These are phyloP conservation scores for Penicillium olsonii DNA, from an alignment of 2,329 filamentous ascomycete genomes.

Conservation along the genomic window DNA sequence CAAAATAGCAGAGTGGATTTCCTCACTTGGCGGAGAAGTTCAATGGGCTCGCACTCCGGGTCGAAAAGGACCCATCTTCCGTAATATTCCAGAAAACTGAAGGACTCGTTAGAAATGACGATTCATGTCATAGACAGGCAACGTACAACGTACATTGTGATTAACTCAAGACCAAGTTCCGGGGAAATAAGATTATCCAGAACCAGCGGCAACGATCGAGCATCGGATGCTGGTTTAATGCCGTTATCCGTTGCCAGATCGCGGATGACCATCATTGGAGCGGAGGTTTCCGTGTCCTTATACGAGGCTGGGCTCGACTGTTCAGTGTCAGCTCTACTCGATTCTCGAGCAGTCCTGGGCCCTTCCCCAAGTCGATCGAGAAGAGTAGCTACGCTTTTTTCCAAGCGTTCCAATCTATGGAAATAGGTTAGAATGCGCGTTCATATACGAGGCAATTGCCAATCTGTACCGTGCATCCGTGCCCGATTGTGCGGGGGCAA, in stretches of 20 bases:
- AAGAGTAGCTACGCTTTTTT: constrained; percentile 17
- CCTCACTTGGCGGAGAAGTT: constrained; percentile 35
- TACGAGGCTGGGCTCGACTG: constrained; percentile 15
- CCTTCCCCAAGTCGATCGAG: constrained; percentile 20
- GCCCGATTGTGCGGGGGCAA: constrained; percentile 1
- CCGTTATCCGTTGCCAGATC: constrained; percentile 20
- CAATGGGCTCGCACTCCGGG: constrained; percentile 24
- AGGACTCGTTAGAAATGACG: background rate
- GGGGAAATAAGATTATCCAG: constrained; percentile 22
- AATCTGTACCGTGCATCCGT: constrained; percentile 22
- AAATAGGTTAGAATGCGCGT: background rate
- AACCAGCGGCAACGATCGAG: constrained; percentile 9
- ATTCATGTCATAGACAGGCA: background rate
- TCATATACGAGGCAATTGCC: background rate
- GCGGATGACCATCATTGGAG: constrained; percentile 23
- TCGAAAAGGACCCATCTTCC: constrained; percentile 47
- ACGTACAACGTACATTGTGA: constrained; percentile 25
- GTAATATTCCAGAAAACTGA: constrained; percentile 44
- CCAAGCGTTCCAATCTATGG: constrained; percentile 19
- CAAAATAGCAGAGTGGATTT: constrained; percentile 43
- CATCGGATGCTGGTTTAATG: constrained; percentile 11
- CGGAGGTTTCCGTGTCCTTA: constrained; percentile 17
- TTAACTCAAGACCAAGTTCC: constrained; percentile 32
- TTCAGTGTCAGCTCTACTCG: constrained; percentile 10
- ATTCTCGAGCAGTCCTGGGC: constrained; percentile 8